Evolutionary conservation across 2,329 filamentous ascomycete genomes (phyloP).

Genomic region (Fusarium austroafricanum): DNA sequence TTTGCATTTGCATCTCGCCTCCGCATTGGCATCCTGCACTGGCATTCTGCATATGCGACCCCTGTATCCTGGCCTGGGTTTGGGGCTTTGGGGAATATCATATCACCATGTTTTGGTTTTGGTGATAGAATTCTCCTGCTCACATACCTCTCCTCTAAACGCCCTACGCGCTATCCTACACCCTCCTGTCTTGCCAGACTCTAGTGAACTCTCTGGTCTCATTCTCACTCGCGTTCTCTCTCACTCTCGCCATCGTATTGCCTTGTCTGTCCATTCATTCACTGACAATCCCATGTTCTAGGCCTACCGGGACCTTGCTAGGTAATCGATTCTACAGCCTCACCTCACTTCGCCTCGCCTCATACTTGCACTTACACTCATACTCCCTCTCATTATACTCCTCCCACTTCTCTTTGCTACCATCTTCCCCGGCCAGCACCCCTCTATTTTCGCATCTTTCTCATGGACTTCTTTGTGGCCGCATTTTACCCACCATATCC

Average conservation of each 20-base stretch:
- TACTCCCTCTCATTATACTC: neutral
- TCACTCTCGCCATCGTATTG: neutral
- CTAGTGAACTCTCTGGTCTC: no score
- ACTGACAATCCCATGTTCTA: conserved; percentile 48
- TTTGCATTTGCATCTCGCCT: conserved; percentile 22
- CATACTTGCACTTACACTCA: neutral
- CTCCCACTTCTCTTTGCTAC: no score
- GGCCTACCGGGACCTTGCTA: conserved; percentile 53
- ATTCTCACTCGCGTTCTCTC: neutral
- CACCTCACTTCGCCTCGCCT: conserved; percentile 7
- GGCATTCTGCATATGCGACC: conserved; percentile 20
- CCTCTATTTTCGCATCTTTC: neutral
- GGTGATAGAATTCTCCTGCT: neutral
- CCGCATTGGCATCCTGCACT: conserved; percentile 26
- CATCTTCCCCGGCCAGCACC: neutral
- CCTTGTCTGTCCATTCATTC: conserved; percentile 4
- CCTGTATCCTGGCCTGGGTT: conserved; percentile 2
- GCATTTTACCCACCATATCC: neutral
- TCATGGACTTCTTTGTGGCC: conserved; percentile 5
- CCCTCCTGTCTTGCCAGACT: neutral
- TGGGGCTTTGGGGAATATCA: neutral
- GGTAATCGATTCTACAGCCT: conserved; percentile 43
- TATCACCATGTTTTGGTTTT: conserved; percentile 3
- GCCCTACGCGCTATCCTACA: neutral
- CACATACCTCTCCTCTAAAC: conserved; percentile 1